phyloP scores from a whole-genome alignment of 805 yeast genomes.

The Lipomyces starkeyi region DNA sequence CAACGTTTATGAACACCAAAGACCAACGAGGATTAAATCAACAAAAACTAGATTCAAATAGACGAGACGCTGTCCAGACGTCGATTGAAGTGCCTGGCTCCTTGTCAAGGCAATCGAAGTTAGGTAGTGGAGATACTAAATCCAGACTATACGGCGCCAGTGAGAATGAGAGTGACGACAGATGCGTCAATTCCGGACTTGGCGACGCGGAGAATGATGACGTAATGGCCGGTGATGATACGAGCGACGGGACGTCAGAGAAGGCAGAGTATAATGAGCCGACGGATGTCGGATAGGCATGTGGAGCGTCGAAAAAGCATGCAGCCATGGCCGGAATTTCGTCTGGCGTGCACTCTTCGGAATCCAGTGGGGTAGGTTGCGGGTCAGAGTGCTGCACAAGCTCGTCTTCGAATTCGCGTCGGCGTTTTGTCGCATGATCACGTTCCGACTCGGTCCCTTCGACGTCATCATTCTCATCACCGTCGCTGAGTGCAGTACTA shows the following conservation, averaged over 20 bases:
- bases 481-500: neutral
- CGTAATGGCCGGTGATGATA: neutral
- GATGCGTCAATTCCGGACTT: neutral
- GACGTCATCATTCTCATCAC: neutral
- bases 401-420: neutral
- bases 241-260: neutral
- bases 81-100: neutral
- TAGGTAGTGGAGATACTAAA: neutral
- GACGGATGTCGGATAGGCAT: neutral
- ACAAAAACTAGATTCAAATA: neutral
- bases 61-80: neutral
- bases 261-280: neutral
- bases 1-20: neutral
- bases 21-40: neutral
- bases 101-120: neutral
- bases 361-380: neutral
- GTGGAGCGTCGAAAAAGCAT: neutral
- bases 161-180: neutral
- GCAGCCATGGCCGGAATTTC: neutral
- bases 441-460: neutral
- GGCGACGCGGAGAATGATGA: neutral
- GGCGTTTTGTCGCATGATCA: neutral
- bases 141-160: neutral
- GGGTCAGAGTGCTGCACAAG: neutral
- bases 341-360: neutral